phyloP scores from a whole-genome alignment of 1,284 basidiomycete genomes.

The Gymnopus androsaceus region DNA sequence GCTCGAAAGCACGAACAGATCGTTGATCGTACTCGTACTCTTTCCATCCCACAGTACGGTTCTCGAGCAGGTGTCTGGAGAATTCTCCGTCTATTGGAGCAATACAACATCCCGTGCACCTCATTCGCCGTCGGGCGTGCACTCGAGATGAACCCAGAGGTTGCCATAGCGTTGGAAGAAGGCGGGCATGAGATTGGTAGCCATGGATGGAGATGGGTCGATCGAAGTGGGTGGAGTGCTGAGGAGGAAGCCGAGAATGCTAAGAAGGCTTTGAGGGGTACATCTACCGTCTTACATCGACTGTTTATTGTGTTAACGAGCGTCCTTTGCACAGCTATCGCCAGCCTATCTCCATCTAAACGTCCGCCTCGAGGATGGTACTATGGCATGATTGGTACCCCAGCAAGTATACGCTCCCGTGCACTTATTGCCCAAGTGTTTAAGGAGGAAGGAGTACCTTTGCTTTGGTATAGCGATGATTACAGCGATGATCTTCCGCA shows the following conservation, averaged over 20 bases:
- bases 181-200: slow-evolving; percentile 15
- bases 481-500: slow-evolving; percentile 15
- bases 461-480: slow-evolving; percentile 15
- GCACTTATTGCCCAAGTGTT: slow-evolving; percentile 13
- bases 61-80: slow-evolving; percentile 19
- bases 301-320: neutral
- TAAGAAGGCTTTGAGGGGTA: slow-evolving; percentile 11
- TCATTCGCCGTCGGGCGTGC: slow-evolving; percentile 14
- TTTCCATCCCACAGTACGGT: slow-evolving; percentile 9
- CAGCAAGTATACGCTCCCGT: slow-evolving; percentile 6
- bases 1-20: neutral
- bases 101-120: slow-evolving; percentile 15
- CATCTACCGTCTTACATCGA: neutral
- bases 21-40: neutral
- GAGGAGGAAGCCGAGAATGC: slow-evolving; percentile 18
- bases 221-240: slow-evolving; percentile 10
- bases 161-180: slow-evolving; percentile 12
- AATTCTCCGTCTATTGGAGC: slow-evolving; percentile 15
- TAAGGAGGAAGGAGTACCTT: slow-evolving; percentile 10
- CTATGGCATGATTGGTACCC: slow-evolving; percentile 12
- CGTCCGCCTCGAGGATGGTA: slow-evolving; percentile 17
- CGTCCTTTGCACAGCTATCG: neutral
- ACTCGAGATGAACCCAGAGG: slow-evolving; percentile 14
- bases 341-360: slow-evolving; percentile 1
- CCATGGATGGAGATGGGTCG: slow-evolving; percentile 17